A percentile compares a stretch with the other conserved stretches of the same genome.
Conservation (phyloP, 306 rosid species). For the Cicer yamashitae region DNA sequence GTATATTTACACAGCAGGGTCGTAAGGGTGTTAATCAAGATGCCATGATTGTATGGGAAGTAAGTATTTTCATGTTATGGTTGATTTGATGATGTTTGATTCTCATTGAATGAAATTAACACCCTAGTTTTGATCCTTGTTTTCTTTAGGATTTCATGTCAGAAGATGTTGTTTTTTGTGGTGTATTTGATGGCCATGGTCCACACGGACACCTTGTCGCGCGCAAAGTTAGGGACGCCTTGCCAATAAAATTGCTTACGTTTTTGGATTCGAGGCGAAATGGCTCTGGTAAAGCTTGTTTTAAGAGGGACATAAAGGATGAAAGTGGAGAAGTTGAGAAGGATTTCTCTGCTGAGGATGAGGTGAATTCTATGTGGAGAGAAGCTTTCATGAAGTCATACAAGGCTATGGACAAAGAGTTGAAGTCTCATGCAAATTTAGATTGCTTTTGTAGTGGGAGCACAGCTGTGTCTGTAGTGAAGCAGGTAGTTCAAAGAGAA, state of each 20-base stretch:
- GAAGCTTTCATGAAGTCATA: constrained; percentile 88
- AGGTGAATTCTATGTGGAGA: constrained; percentile 69
- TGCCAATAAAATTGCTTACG: constrained; percentile 79
- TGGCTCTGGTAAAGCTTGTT: constrained; percentile 60
- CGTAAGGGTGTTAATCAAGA: constrained; percentile 97
- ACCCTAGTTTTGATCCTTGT: constrained; percentile 41
- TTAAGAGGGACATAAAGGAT: constrained; percentile 54
- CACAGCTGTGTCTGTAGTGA: constrained; percentile 83
- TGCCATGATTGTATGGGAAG: constrained; percentile 99
- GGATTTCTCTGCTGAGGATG: constrained; percentile 65
- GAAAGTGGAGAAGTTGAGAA: constrained; percentile 68
- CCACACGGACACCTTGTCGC: constrained; percentile 97
- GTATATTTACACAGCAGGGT: constrained; percentile 94
- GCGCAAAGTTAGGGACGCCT: constrained; percentile 81
- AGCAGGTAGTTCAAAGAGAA: constrained; percentile 67
- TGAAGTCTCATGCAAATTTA: constrained; percentile 87
- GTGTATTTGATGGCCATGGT: constrained; percentile 97
- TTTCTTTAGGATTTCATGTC: constrained; percentile 78
- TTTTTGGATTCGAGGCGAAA: constrained; percentile 65
- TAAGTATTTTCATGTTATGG: constrained; percentile 50
- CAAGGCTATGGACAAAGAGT: constrained; percentile 93
- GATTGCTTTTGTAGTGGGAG: constrained; percentile 98
- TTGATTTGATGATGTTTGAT: not conserved
- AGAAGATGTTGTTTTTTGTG: constrained; percentile 84
- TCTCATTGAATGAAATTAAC: constrained; percentile 37